These are phyloP conservation scores for Phytophthora nicotianae DNA, from an alignment of 352 stramenopile species.

Conservation along the genomic window DNA sequence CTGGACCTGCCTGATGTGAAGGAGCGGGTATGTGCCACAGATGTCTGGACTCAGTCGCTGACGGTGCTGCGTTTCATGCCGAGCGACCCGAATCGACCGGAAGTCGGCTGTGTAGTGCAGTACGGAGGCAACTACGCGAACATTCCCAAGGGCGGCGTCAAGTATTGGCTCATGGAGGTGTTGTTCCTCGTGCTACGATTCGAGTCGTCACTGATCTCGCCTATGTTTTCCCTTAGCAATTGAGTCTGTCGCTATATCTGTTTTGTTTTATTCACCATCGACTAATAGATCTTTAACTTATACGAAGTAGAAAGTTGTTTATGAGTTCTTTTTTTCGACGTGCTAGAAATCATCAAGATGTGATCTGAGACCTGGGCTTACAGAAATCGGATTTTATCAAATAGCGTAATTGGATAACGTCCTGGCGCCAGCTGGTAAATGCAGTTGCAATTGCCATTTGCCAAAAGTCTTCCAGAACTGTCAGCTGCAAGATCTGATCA, in stretches of 20 bases:
- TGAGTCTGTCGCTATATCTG: slow-evolving; percentile 11
- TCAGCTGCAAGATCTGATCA: not conserved
- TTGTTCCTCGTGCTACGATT: slow-evolving; percentile 62
- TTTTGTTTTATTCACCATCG: slow-evolving; percentile 11
- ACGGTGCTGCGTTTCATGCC: slow-evolving; percentile 56
- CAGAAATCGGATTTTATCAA: too few relatives aligned
- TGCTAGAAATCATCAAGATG: not conserved
- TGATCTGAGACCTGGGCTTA: not conserved
- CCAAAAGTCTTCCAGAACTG: not conserved
- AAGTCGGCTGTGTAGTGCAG: slow-evolving; percentile 45
- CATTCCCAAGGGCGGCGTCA: slow-evolving; percentile 41
- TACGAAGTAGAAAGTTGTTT: not conserved
- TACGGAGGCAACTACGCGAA: slow-evolving; percentile 53
- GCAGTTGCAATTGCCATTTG: not conserved
- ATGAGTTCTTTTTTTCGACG: not conserved
- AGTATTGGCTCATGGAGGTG: slow-evolving; percentile 67
- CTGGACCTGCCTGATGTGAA: slow-evolving; percentile 47
- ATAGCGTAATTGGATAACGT: too few relatives aligned
- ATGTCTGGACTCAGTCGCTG: slow-evolving; percentile 48
- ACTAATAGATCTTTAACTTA: slow-evolving; percentile 37
- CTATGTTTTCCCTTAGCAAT: slow-evolving; percentile 51
- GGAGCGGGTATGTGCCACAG: slow-evolving; percentile 34
- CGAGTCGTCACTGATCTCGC: slow-evolving; percentile 52
- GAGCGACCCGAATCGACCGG: slow-evolving; percentile 28
- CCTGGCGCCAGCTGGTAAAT: not conserved